Evolutionary conservation across 1,284 basidiomycete genomes (phyloP).

Genomic region (Ceratobasidium sp.): DNA sequence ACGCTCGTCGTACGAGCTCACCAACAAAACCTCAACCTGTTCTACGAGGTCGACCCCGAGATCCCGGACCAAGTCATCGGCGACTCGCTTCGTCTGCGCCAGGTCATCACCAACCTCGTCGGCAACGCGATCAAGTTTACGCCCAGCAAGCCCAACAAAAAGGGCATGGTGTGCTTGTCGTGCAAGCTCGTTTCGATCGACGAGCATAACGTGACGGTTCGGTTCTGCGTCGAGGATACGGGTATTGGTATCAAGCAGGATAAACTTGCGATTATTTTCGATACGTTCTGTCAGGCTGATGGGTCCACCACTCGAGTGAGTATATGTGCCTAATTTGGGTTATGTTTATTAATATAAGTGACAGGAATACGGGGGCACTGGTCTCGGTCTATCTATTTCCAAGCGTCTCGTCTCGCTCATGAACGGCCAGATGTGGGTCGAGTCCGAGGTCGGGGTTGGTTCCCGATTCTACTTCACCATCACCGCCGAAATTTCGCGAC

Average conservation of each 20-base stretch:
- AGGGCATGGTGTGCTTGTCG: slow-evolving; percentile 93
- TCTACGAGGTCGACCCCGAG: slow-evolving; percentile 95
- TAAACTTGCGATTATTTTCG: slow-evolving; percentile 98
- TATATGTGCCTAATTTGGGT: slow-evolving; percentile 50
- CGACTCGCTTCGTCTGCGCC: slow-evolving; percentile 91
- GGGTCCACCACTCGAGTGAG: slow-evolving; percentile 88
- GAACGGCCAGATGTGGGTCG: slow-evolving; percentile 99
- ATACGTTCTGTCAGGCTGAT: slow-evolving; percentile 99
- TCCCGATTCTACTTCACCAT: slow-evolving; percentile 98
- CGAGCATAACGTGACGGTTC: slow-evolving; percentile 85
- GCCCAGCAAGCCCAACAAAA: slow-evolving; percentile 76
- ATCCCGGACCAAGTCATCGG: slow-evolving; percentile 98
- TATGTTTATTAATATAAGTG: slow-evolving; percentile 37
- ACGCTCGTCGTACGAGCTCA: slow-evolving; percentile 93
- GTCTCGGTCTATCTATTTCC: slow-evolving; percentile 94
- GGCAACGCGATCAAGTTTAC: slow-evolving; percentile 98
- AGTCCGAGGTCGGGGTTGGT: slow-evolving; percentile 91
- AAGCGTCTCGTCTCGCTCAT: slow-evolving; percentile 97
- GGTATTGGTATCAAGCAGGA: slow-evolving; percentile 99
- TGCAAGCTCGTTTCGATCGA: slow-evolving; percentile 82
- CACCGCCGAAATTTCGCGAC: slow-evolving; percentile 79
- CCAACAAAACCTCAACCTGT: slow-evolving; percentile 96
- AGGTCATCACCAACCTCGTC: slow-evolving; percentile 95
- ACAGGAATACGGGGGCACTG: slow-evolving; percentile 97
- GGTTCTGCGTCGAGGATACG: slow-evolving; percentile 98